Base-by-base conservation (phyloP, 495 filamentous ascomycete genomes). In the Penicillium egyptiacum region DNA sequence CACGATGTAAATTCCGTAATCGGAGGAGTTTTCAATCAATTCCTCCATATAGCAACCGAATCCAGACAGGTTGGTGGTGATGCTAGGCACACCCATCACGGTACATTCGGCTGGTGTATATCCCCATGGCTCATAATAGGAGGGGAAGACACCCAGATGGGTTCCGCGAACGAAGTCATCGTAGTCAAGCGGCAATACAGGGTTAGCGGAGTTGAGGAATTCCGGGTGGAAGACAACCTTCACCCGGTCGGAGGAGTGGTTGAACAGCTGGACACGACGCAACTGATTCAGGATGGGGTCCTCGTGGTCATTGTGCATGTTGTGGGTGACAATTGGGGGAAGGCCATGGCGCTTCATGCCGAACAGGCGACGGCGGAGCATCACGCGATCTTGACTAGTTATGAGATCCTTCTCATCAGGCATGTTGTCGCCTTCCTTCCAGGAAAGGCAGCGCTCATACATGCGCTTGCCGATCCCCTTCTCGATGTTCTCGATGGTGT, bases 21-120 rank as follows among this genome's bases (percentile, higher is more conserved):
- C 94, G 37, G 86, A 87, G 35, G 94, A 94, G 68, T 98, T 98
- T 72, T 98, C 94, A 61, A 98, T 97, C 60, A 98, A 77, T 69
- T 98, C 94, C 72, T 98, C 94, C 94, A 98, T 98, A 70, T 98
- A 98, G 72, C 94, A 98, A 39, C 94, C 94, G 61, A 98, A 98
- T 8, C 94, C 94, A 22, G 94, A 97, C 8, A 98, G 79, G 64
- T 98, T 98, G 10, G 94, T 98, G 6, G 94, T 98, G 75, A 98
- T 98, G 72, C 90, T 96, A 17, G 94, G 94, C 49, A 98, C 93
- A 60, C 94, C 94, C 94, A 98, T 98, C 43, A 98, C 94, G 0
- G 94, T 98, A 75, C 94, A 98, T 71, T 98, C 94, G 28, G 94
- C 94, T 0, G 94, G 94, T 1, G 94, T 98, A 65, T 98, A 98